A percentile compares a stretch with the other conserved stretches of the same genome.
These are phyloP conservation scores for Penicillium robsamsonii DNA, from an alignment of 495 filamentous ascomycete genomes.

Conservation along the genomic window DNA sequence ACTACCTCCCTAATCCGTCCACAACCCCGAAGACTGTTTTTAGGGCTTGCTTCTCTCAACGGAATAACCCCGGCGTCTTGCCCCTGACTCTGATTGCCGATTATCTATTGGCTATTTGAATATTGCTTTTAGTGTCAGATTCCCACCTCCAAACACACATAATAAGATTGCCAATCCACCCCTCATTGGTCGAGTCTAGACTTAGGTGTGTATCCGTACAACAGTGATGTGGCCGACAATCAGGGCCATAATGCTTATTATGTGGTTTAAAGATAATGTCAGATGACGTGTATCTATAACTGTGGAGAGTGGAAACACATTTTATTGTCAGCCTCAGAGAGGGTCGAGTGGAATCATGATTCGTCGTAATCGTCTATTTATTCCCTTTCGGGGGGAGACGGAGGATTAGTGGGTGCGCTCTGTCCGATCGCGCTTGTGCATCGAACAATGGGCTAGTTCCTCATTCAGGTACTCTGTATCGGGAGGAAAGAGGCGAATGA, in stretches of 20 bases:
- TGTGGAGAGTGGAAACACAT: constrained; percentile 1
- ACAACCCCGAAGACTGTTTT: constrained; percentile 12
- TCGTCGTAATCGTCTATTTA: constrained; percentile 30
- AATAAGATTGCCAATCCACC: neutral
- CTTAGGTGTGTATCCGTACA: neutral
- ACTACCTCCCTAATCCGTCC: constrained; percentile 15
- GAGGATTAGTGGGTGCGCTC: neutral
- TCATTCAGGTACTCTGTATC: neutral
- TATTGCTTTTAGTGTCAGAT: neutral
- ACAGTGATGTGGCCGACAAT: neutral
- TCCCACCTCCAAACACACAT: neutral
- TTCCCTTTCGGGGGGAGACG: constrained; percentile 16
- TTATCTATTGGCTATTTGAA: neutral
- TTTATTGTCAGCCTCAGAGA: neutral
- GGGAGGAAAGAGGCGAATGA: neutral
- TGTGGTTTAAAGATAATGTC: neutral
- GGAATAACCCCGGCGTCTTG: neutral
- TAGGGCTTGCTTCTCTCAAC: neutral
- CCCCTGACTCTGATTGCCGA: neutral
- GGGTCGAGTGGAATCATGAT: constrained; percentile 23
- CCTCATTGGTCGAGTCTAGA: neutral
- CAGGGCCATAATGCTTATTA: too few relatives aligned
- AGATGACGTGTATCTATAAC: neutral
- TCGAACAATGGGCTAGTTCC: neutral
- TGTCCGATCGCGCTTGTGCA: constrained; percentile 9